A percentile compares a stretch with the other conserved stretches of the same genome.
phyloP scores from a whole-genome alignment of 2,329 filamentous ascomycete species.

The Xylaria hypoxylon region DNA sequence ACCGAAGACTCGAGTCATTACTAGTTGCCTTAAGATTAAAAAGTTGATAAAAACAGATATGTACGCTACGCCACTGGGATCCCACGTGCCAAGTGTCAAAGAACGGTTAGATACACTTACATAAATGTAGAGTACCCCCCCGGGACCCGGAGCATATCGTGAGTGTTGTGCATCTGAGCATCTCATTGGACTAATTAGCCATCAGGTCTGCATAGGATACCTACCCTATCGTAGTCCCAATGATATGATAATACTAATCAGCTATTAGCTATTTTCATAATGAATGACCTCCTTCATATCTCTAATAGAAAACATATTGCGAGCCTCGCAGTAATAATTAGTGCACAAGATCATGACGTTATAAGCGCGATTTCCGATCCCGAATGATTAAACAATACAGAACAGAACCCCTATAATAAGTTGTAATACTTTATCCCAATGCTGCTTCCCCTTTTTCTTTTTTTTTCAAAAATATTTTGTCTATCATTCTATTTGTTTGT shows the following conservation, averaged over 20 bases:
- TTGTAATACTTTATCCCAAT: background rate
- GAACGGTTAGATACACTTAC: background rate
- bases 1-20: background rate
- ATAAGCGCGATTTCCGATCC: background rate
- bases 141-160: no score
- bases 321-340: conserved; percentile 1
- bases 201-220: no score
- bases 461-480: no score
- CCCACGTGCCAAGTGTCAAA: background rate
- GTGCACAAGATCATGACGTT: background rate
- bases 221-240: background rate
- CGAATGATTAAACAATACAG: background rate
- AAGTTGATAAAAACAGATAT: background rate
- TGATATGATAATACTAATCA: conserved; percentile 10
- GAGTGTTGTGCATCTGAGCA: no score
- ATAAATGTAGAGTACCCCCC: background rate
- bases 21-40: background rate
- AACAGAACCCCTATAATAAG: background rate
- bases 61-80: background rate
- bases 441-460: background rate
- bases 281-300: background rate
- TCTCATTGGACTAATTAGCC: no score
- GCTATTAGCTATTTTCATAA: background rate
- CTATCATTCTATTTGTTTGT: background rate
- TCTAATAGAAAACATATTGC: background rate